Evolutionary conservation across 495 filamentous ascomycete genomes (phyloP).

Genomic region (Opeltia flavorubescens): DNA sequence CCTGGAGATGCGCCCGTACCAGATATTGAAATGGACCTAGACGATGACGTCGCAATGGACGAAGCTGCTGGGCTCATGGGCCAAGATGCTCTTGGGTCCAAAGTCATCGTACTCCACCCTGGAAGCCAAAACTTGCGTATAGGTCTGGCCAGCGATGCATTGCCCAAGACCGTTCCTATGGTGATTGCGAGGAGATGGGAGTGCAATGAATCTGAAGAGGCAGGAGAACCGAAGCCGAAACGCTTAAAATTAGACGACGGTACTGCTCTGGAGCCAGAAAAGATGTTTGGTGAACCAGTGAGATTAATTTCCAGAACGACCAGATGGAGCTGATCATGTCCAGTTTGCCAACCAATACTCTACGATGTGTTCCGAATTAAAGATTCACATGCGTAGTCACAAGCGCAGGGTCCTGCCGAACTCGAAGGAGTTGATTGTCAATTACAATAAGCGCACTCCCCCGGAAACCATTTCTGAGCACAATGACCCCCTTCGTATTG

Average conservation of each 20-base stretch:
- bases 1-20: constrained; percentile 26
- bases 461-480: constrained; percentile 82
- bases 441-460: constrained; percentile 70
- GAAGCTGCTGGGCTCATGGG: constrained; percentile 47
- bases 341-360: constrained; percentile 64
- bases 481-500: constrained; percentile 81
- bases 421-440: constrained; percentile 84
- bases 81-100: constrained; percentile 59
- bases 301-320: constrained; percentile 11
- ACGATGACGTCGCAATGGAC: constrained; percentile 50
- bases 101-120: constrained; percentile 91
- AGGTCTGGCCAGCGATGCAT: constrained; percentile 81
- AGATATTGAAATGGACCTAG: constrained; percentile 38
- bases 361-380: constrained; percentile 72
- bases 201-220: constrained; percentile 69
- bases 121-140: constrained; percentile 95
- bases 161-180: constrained; percentile 91
- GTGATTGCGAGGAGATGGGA: constrained; percentile 65
- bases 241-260: constrained; percentile 62
- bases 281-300: constrained; percentile 77
- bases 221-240: constrained; percentile 71
- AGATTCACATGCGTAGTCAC: constrained; percentile 77
- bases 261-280: constrained; percentile 47
- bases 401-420: constrained; percentile 89
- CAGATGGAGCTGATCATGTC: constrained; percentile 9